These are phyloP conservation scores for Boletus vermiculosoides DNA, from an alignment of 768 basidiomycete species.

Conservation along the genomic window DNA sequence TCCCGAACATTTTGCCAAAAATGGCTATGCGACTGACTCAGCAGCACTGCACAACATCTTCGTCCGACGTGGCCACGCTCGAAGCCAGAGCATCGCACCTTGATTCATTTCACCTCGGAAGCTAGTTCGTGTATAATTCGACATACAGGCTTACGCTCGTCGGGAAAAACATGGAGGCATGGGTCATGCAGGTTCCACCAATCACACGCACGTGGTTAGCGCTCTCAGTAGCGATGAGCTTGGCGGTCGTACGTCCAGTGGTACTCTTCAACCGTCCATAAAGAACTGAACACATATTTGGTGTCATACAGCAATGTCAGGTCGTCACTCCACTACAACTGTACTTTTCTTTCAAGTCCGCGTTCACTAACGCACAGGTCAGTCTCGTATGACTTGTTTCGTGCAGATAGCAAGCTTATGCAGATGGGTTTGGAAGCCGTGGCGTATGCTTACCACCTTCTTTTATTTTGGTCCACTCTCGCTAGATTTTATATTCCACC, in stretches of 20 bases:
- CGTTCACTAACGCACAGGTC: constrained; percentile 78
- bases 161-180: constrained; percentile 67
- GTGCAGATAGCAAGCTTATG: constrained; percentile 9
- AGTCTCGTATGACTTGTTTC: background rate
- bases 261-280: background rate
- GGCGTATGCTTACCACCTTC: constrained; percentile 89
- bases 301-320: constrained; percentile 75
- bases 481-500: constrained; percentile 92
- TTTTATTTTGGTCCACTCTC: constrained; percentile 95
- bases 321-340: constrained; percentile 87
- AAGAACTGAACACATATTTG: constrained; percentile 5
- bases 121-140: background rate
- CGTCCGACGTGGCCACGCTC: constrained; percentile 14
- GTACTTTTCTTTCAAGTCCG: constrained; percentile 87
- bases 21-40: constrained; percentile 15
- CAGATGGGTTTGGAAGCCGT: constrained; percentile 52
- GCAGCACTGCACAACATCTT: constrained; percentile 5
- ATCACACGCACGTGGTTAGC: constrained; percentile 86
- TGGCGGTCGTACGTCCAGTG: constrained; percentile 75
- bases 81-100: background rate
- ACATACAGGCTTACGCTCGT: constrained; percentile 3
- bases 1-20: background rate
- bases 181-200: constrained; percentile 90
- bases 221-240: constrained; percentile 72
- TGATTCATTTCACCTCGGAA: background rate